Base-by-base conservation (phyloP, 768 basidiomycete genomes). In the Boletus speciosus region DNA sequence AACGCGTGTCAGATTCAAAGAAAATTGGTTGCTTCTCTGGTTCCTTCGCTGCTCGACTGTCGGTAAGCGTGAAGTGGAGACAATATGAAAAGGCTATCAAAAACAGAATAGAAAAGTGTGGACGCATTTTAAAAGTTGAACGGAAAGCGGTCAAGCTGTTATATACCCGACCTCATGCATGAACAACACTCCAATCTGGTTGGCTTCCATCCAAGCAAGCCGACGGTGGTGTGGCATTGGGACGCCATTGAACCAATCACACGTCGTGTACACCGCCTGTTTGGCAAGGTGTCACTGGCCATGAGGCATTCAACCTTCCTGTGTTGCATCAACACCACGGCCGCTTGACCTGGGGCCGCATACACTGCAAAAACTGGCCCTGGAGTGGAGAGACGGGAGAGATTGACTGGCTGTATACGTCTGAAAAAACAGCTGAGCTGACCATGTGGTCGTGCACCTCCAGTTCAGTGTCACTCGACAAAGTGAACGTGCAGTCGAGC, bases 91-190 rank as follows among this genome's bases (percentile, higher is more conserved):
- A 12, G 7, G 16, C 2, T 12, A 52, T 44, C 15, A 51, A 43
- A n/a, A 52, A 27, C 21, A 49, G 14, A 25, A 50, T 10, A 19
- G 16, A 15, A 43, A 46, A 10, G 2, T 48, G 47, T 27, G 25
- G 32, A 32, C 12, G 54, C 61, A 62, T 47, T 36, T 43, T 19
- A 41, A n/a, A 37, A 27, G 37, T 41, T 11, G 34, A 50, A 19
- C 19, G 1, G 19, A 19, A 19, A 19, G 19, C 19, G 19, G 19
- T 19, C 19, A 19, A 19, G 19, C 19, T 19, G 19, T 19, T 19
- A 19, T 19, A 19, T 19, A 19, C 19, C 19, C 19, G 19, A 19
- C 19, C 19, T 19, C 19, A 19, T 19, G 19, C 19, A 19, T 19
- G 19, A 19, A 19, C 19, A 19, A 19, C 19, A 19, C 19, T 19